Evolutionary conservation across 345 rosid species (phyloP).

Genomic region (Euclidium syriacum): DNA sequence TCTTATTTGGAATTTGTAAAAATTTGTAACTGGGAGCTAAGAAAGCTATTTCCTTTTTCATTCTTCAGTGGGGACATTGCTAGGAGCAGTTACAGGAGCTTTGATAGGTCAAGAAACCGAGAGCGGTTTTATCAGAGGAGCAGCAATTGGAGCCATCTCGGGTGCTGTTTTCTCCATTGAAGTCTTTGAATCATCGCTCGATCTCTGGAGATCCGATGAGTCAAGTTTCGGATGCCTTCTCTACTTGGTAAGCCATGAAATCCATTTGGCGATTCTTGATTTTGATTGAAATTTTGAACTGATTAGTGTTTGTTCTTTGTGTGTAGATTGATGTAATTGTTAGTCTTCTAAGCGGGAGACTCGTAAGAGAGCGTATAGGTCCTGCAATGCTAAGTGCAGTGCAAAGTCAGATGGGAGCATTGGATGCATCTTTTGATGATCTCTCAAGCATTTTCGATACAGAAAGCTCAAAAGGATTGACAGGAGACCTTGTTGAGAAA

Average conservation of each 20-base stretch:
- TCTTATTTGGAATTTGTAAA: no score
- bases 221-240: slow-evolving; percentile 84
- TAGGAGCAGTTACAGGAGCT: slow-evolving; percentile 98
- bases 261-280: not conserved
- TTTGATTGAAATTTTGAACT: not conserved
- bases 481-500: slow-evolving; percentile 75
- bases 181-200: slow-evolving; percentile 89
- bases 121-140: slow-evolving; percentile 94
- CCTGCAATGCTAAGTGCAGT: slow-evolving; percentile 99
- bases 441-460: slow-evolving; percentile 76
- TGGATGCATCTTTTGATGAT: slow-evolving; percentile 69
- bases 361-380: slow-evolving; percentile 87
- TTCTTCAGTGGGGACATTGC: slow-evolving; percentile 81
- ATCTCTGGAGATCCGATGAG: slow-evolving; percentile 92
- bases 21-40: slow-evolving; percentile 1
- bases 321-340: slow-evolving; percentile 90
- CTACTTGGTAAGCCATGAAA: slow-evolving; percentile 62
- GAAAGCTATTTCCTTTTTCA: slow-evolving; percentile 12
- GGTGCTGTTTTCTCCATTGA: slow-evolving; percentile 99
- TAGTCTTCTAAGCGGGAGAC: slow-evolving; percentile 94
- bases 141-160: slow-evolving; percentile 94
- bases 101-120: slow-evolving; percentile 98
- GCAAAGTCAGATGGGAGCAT: slow-evolving; percentile 98
- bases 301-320: not conserved
- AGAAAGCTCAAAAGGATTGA: slow-evolving; percentile 61